phyloP scores from a whole-genome alignment of 495 filamentous ascomycete species.

The Penicillium coprophilum region DNA sequence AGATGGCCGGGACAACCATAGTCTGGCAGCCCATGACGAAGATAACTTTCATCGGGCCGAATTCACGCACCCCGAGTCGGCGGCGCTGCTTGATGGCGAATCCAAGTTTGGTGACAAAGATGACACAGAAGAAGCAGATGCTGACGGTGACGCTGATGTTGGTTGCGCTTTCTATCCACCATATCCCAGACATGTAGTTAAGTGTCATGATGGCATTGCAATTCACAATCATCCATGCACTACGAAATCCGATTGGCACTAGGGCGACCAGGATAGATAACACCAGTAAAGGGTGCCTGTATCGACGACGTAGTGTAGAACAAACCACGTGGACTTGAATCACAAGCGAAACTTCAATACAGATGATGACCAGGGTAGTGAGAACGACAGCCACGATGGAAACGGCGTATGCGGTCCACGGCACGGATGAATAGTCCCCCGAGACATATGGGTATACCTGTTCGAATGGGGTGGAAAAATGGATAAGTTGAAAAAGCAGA shows the following conservation, averaged over 20 bases:
- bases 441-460: slow-evolving; percentile 59
- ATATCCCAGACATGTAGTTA: slow-evolving; percentile 9
- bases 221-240: slow-evolving; percentile 59
- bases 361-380: slow-evolving; percentile 56
- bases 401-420: slow-evolving; percentile 44
- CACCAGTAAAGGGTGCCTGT: slow-evolving; percentile 43
- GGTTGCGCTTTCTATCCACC: slow-evolving; percentile 52
- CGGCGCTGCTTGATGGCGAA: slow-evolving; percentile 57
- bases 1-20: slow-evolving; percentile 77
- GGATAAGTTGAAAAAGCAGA: slow-evolving; percentile 56
- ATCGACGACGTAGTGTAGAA: slow-evolving; percentile 43
- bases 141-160: slow-evolving; percentile 59
- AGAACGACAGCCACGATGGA: slow-evolving; percentile 56
- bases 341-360: slow-evolving; percentile 64
- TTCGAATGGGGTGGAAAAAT: slow-evolving; percentile 57
- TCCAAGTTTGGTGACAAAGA: slow-evolving; percentile 72
- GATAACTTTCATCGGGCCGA: slow-evolving; percentile 68
- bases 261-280: slow-evolving; percentile 55
- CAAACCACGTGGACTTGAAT: slow-evolving; percentile 71
- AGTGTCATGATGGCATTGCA: slow-evolving; percentile 47
- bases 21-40: slow-evolving; percentile 76
- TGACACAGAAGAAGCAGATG: slow-evolving; percentile 71
- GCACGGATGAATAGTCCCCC: slow-evolving; percentile 55
- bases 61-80: slow-evolving; percentile 56
- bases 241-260: slow-evolving; percentile 57